Evolutionary conservation across 805 yeast genomes (phyloP).

Genomic region (Myxozyma nipponensis): DNA sequence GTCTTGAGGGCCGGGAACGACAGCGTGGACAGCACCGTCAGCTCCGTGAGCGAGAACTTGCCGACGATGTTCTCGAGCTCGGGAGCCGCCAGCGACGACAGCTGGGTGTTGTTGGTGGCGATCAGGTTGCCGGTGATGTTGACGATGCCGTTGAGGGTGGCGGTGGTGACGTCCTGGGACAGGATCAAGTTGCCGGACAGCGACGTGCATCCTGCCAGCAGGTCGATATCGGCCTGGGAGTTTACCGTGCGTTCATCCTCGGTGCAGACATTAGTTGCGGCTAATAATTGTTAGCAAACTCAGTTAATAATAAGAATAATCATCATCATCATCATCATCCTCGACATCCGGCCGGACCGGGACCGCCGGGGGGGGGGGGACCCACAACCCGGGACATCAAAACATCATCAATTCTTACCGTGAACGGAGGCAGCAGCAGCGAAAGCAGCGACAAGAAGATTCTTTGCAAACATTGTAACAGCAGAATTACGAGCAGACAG

Average conservation of each 20-base stretch:
- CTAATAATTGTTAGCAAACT: background rate
- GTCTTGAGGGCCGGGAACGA: constrained; percentile 74
- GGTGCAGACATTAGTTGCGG: constrained; percentile 21
- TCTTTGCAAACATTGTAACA: constrained; percentile 11
- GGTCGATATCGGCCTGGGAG: constrained; percentile 73
- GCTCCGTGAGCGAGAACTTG: constrained; percentile 54
- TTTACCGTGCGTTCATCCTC: constrained; percentile 63
- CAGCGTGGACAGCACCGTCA: constrained; percentile 64
- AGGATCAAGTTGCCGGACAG: constrained; percentile 76
- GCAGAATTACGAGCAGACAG: background rate
- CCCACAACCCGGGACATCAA: background rate
- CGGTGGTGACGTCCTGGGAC: constrained; percentile 48
- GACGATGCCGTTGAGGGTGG: constrained; percentile 63
- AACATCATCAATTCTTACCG: constrained; percentile 14
- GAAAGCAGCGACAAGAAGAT: constrained; percentile 9
- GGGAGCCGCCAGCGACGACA: constrained; percentile 73
- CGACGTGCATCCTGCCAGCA: constrained; percentile 67
- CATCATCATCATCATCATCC: background rate
- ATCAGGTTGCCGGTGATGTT: constrained; percentile 72
- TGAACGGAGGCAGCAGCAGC: constrained; percentile 22
- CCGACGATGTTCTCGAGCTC: constrained; percentile 70
- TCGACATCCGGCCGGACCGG: background rate
- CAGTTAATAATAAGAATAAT: background rate
- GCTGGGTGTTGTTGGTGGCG: constrained; percentile 59
- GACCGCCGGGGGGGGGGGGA: background rate